These are phyloP conservation scores for Mycena sanguinolenta DNA, from an alignment of 768 basidiomycete genomes.

Conservation along the genomic window DNA sequence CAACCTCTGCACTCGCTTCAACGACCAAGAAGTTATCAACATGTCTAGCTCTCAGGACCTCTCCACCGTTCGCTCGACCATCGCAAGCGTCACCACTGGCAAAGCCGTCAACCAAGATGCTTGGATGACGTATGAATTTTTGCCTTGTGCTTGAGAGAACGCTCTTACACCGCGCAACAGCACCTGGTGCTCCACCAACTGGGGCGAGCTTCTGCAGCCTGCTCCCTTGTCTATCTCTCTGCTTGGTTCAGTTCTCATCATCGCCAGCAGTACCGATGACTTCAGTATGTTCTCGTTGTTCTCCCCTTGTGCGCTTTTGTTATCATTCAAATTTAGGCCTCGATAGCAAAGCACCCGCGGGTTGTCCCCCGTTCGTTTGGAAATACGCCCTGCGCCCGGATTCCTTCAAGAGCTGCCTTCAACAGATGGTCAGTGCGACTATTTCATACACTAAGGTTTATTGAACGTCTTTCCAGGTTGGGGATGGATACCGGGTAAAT, in stretches of 20 bases:
- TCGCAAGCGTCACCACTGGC: neutral
- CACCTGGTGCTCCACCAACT: slow-evolving; percentile 13
- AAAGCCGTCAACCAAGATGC: slow-evolving; percentile 5
- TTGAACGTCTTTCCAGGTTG: neutral
- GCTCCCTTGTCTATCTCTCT: slow-evolving; percentile 10
- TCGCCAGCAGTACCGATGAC: slow-evolving; percentile 13
- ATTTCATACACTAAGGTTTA: neutral
- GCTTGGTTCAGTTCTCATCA: slow-evolving; percentile 12
- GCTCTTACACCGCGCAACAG: neutral
- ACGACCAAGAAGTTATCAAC: no score
- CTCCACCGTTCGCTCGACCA: neutral
- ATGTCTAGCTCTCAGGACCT: slow-evolving; percentile 10
- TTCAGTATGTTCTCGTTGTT: neutral
- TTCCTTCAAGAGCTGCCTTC: slow-evolving; percentile 11
- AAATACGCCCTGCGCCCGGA: slow-evolving; percentile 2
- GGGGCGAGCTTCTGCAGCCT: slow-evolving; percentile 11
- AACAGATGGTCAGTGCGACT: slow-evolving; percentile 2
- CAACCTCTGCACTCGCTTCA: no score
- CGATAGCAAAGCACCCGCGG: neutral
- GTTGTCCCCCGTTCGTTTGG: neutral
- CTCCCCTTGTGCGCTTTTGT: neutral
- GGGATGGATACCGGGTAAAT: slow-evolving; percentile 9
- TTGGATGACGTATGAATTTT: neutral
- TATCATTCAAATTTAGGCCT: slow-evolving; percentile 1
- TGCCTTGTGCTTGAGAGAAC: neutral